These are phyloP conservation scores for Apophysomyces elegans DNA, from an alignment of 371 early-diverging fungal genomes.

Conservation along the genomic window DNA sequence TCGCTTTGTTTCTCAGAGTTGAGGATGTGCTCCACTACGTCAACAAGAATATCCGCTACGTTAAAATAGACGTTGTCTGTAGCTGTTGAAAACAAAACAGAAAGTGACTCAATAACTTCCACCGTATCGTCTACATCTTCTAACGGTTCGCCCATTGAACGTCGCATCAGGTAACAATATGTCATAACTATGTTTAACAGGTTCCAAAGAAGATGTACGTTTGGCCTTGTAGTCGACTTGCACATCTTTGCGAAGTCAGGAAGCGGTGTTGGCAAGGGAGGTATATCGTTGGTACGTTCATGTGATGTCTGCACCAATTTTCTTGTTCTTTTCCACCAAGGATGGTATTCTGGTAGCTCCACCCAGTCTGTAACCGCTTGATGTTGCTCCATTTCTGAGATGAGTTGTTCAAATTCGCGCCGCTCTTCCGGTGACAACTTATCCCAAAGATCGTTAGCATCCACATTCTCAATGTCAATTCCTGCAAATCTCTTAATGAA, in stretches of 20 bases:
- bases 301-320: conserved; percentile 11
- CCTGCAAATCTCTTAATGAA: conserved; percentile 49
- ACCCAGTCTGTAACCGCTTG: conserved; percentile 9
- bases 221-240: conserved; percentile 16
- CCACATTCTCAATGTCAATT: conserved; percentile 58
- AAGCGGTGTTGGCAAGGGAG: conserved; percentile 18
- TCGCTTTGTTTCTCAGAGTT: conserved; percentile 10
- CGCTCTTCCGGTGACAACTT: conserved; percentile 57
- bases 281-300: conserved; percentile 7
- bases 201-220: conserved; percentile 31
- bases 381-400: conserved; percentile 15
- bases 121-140: conserved; percentile 31
- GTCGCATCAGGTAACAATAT: conserved; percentile 48
- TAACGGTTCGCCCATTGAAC: conserved; percentile 30
- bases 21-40: conserved; percentile 24
- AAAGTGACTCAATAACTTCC: conserved; percentile 16
- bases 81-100: conserved; percentile 29
- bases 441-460: conserved; percentile 57
- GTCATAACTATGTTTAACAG: conserved; percentile 31
- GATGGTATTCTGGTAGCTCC: conserved; percentile 30
- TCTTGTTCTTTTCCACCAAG: conserved; percentile 43
- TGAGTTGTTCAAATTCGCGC: conserved; percentile 49
- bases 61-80: conserved; percentile 22
- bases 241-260: conserved; percentile 27
- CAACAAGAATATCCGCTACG: conserved; percentile 24